Conservation (phyloP, 176 grass and related monocot genomes). For the Zea mays region Zm-B73-REFERENCE-NAM-5.0 NC_050097.1:54532001-54532500, state of each 20-base stretch:
- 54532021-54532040: conserved; percentile 84
- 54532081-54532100: conserved; percentile 26
- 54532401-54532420: conserved; percentile 43
- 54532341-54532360: conserved; percentile 15
- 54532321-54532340: not conserved
- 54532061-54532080: conserved; percentile 39
- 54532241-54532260: conserved; percentile 4
- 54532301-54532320: not conserved
- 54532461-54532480: too few species aligned
- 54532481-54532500: conserved; percentile 14
- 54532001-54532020: conserved; percentile 41
- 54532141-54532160: conserved; percentile 67
- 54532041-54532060: conserved; percentile 78
- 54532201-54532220: not conserved
- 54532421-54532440: conserved; percentile 56
- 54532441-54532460: conserved; percentile 55
- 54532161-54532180: conserved; percentile 42
- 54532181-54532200: conserved; percentile 58
- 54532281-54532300: not conserved
- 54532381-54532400: conserved; percentile 38
- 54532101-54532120: conserved; percentile 34
- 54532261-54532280: conserved; percentile 23
- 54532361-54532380: conserved; percentile 22
- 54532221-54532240: not conserved
- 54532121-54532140: conserved; percentile 64